phyloP scores from a whole-genome alignment of 192 early-diverging fungal species.

The Podila clonocystis region DNA sequence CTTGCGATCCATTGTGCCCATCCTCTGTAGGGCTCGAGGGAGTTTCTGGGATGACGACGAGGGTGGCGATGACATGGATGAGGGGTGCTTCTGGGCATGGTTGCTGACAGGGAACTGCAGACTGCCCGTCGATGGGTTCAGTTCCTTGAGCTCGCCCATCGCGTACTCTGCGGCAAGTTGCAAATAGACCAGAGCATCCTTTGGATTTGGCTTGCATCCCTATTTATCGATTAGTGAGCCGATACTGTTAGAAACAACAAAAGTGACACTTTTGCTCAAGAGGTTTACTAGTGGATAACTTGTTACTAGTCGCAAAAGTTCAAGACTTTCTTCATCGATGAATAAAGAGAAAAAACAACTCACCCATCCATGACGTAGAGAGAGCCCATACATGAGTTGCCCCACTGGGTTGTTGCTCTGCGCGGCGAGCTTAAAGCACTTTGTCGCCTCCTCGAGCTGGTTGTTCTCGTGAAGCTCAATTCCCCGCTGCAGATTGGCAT shows the following conservation, averaged over 20 bases:
- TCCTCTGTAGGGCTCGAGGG: conserved; percentile 26
- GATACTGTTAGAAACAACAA: no score
- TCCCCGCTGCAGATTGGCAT: conserved; percentile 72
- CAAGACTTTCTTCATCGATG: neutral
- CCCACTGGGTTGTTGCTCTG: conserved; percentile 73
- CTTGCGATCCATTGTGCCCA: conserved; percentile 40
- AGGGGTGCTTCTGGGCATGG: neutral
- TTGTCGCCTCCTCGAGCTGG: conserved; percentile 78
- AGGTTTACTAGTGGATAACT: neutral
- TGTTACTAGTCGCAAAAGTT: neutral
- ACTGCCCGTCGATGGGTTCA: conserved; percentile 40
- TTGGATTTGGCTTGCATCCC: conserved; percentile 75
- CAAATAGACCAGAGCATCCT: conserved; percentile 74
- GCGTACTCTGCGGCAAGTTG: conserved; percentile 80
- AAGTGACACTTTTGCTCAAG: no score
- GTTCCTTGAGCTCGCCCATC: conserved; percentile 62
- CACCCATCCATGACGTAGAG: conserved; percentile 85
- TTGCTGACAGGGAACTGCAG: neutral
- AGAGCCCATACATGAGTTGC: conserved; percentile 82
- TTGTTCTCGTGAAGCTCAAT: conserved; percentile 79
- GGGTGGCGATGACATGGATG: neutral
- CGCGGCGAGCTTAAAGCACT: conserved; percentile 75
- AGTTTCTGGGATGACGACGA: neutral
- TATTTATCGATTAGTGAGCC: neutral
- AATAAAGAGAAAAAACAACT: conserved; percentile 14